Base-by-base conservation (phyloP, 768 basidiomycete genomes). In the Neoboletus magnificus region DNA sequence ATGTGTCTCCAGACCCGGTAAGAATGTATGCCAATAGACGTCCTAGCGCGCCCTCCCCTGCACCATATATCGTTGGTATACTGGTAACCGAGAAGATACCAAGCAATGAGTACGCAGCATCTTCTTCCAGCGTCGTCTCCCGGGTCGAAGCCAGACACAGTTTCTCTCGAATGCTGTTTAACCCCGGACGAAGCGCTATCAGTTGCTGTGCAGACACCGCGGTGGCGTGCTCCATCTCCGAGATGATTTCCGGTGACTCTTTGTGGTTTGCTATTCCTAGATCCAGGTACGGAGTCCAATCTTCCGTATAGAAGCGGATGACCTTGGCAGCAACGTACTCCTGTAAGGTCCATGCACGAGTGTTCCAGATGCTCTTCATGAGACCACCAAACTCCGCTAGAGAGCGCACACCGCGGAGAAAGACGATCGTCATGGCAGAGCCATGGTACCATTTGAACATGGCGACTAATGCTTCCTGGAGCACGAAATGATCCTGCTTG, bases 371-470 rank as follows among this genome's bases (percentile, higher is more conserved):
- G 2, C 48, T 49, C 9, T 0, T 29, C 16, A 3, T 3, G 4
- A 57, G 52, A 25, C 42, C 52, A 2, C 53, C 56, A 18, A 7
- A 23, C 20, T 45, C n/a, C 3, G 29, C 23, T 13, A 29, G 23
- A 13, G 41, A 46, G 9, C 10, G 41, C 5, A 57, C 57, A n/a
- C 48, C 57, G 2, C 43, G 43, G 32, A 58, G 57, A 11, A 45
- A 50, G 13, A 57, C 27, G 9, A 57, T 20, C 13, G 20, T 47
- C 52, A 57, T 9, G 39, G 52, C 33, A 0, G 52, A 47, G 12
- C 46, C 46, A 4, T 20, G 25, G 16, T 57, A 57, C 56, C 56
- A 56, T 10, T 22, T 41, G 33, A 56, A 56, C 55, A 53, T 56
- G 18, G 18, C 45, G 0, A 54, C 45, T 3, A 57, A 18, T 3